Base-by-base conservation (phyloP, 257 asterid genomes). In the Ilex asprella region DNA sequence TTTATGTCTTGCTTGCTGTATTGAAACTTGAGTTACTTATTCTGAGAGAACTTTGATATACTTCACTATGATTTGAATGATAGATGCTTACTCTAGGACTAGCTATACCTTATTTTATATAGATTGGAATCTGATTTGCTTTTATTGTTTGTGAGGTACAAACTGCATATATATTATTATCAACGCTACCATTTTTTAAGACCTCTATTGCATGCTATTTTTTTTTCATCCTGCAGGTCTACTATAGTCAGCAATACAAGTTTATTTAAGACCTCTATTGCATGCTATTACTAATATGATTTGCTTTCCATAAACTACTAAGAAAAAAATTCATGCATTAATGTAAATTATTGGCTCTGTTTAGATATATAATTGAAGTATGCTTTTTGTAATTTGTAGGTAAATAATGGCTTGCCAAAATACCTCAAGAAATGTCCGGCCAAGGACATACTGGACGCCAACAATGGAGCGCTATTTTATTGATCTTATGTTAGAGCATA, bases 401-500 rank as follows among this genome's bases (percentile, higher is more conserved):
- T 2, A 53, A 15, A 2, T 6, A 14, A 53, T 53, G 57, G 30
- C n/a, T 16, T 6, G 57, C 57, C 57, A 53, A 53, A 53, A 10
- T 7, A 15, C 57, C 27, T 53, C 57, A 53, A 21, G 57, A n/a
- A 49, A 49, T 49, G 41, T 35, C 41, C 41, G 41, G 5, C 10
- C 54, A 11, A 49, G 54, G 54, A 53, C 30, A 10, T 53, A 21
- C 30, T 53, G 57, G 57, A 53, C 57, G 15, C 57, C 57, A 6
- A 53, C 57, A 3, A 53, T 53, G 57, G 57, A 53, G 2, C 57
- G 57, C 57, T 53, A 53, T 21, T 53, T 53, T 53, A 15, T 53
- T 15, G 57, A 53, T 53, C 57, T 53, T 53, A 53, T 53, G 57
- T 21, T 53, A 53, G 57, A 53, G 30, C 57, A 53, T 21, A 53